A percentile compares a stretch with the other conserved stretches of the same genome.
Conservation (phyloP, 2,329 filamentous ascomycete genomes). For the Phyllosticta ampelicida region DNA sequence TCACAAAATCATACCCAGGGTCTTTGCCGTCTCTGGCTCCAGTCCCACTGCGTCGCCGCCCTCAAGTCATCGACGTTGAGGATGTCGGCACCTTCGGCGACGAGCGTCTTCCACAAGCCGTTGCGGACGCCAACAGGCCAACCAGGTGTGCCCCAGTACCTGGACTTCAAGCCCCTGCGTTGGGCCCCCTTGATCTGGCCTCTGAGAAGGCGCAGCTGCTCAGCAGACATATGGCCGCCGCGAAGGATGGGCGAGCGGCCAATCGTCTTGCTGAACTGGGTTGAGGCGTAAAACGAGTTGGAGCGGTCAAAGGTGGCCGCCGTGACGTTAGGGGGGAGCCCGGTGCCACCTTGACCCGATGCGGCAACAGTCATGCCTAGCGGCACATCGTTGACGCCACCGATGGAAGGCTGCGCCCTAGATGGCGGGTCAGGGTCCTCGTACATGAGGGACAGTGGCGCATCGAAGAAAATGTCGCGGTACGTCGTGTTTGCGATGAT, state of each 20-base stretch:
- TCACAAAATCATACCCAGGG: conserved; percentile 14
- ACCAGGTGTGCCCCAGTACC: conserved; percentile 47
- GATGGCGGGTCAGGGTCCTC: conserved; percentile 12
- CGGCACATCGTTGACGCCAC: neutral
- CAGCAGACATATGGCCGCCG: conserved; percentile 36
- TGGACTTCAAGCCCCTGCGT: conserved; percentile 40
- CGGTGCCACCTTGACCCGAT: conserved; percentile 37
- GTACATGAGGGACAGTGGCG: conserved; percentile 33
- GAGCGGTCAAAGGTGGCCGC: conserved; percentile 43
- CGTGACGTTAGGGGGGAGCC: conserved; percentile 25
- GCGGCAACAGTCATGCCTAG: neutral
- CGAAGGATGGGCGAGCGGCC: conserved; percentile 20
- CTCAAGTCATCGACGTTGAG: conserved; percentile 49
- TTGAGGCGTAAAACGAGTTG: conserved; percentile 59
- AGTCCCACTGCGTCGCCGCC: conserved; percentile 38
- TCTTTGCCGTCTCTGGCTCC: conserved; percentile 27
- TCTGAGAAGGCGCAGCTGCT: conserved; percentile 38
- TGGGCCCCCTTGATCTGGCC: conserved; percentile 44
- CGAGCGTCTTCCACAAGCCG: conserved; percentile 43
- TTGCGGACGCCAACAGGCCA: conserved; percentile 47
- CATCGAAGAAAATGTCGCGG: conserved; percentile 47
- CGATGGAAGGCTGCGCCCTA: neutral
- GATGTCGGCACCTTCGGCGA: conserved; percentile 43
- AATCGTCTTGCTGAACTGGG: conserved; percentile 44
- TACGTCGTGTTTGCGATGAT: conserved; percentile 37